These are phyloP conservation scores for Pyricularia sp. DNA, from an alignment of 2,329 filamentous ascomycete species.

Conservation along the genomic window DNA sequence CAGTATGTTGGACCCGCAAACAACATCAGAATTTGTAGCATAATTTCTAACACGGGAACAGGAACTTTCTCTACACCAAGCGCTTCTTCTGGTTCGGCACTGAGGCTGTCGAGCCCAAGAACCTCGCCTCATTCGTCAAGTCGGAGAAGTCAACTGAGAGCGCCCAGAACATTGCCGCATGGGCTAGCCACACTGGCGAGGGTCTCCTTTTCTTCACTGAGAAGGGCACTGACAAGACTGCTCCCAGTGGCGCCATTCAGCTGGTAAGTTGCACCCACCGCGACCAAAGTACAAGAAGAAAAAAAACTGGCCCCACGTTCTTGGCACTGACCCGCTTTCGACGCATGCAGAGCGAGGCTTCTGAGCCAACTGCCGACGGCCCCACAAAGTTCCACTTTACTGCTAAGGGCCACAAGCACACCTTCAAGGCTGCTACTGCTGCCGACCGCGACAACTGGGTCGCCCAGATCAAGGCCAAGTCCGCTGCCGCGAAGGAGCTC, in stretches of 20 bases:
- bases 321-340: slow-evolving; percentile 18
- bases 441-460: slow-evolving; percentile 92
- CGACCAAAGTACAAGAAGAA: background rate
- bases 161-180: slow-evolving; percentile 73
- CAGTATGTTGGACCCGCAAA: slow-evolving; percentile 54
- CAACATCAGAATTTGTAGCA: background rate
- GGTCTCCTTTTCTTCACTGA: slow-evolving; percentile 89
- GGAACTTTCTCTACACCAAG: slow-evolving; percentile 85
- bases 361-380: slow-evolving; percentile 68
- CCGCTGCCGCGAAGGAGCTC: slow-evolving; percentile 75
- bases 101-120: slow-evolving; percentile 64
- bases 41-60: slow-evolving; percentile 22
- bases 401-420: slow-evolving; percentile 81
- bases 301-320: background rate
- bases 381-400: slow-evolving; percentile 78
- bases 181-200: slow-evolving; percentile 90
- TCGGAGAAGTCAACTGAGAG: slow-evolving; percentile 73
- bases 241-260: slow-evolving; percentile 74
- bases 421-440: slow-evolving; percentile 70
- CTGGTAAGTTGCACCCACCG: slow-evolving; percentile 48
- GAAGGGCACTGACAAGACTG: slow-evolving; percentile 71
- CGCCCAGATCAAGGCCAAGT: slow-evolving; percentile 70
- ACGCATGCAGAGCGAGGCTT: slow-evolving; percentile 40
- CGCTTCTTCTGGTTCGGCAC: slow-evolving; percentile 84
- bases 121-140: slow-evolving; percentile 69